Percentiles rank a stretch among this genome's conserved stretches.
These are phyloP conservation scores for Pseudohyphozyma bogoriensis DNA, from an alignment of 768 basidiomycete genomes.

Conservation along the genomic window DNA sequence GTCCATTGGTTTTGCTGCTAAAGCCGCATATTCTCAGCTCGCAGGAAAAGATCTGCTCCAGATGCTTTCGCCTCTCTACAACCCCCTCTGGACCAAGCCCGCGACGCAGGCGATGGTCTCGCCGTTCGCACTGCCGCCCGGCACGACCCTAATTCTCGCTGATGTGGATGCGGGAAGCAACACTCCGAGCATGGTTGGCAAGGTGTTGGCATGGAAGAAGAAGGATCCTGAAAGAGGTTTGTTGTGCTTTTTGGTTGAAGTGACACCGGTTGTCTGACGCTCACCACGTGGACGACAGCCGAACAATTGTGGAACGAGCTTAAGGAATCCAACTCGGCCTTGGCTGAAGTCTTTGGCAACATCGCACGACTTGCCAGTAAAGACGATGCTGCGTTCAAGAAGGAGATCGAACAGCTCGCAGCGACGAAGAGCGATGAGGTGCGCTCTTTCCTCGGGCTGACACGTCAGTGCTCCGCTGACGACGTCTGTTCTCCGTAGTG, in stretches of 20 bases:
- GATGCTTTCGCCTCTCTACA: slow-evolving; percentile 51
- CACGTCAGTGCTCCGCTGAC: neutral
- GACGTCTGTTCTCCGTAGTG: neutral
- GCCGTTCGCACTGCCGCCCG: slow-evolving; percentile 71
- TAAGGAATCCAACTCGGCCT: neutral
- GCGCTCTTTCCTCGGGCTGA: neutral
- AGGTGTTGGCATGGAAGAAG: slow-evolving; percentile 81
- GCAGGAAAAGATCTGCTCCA: slow-evolving; percentile 41
- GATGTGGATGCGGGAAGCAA: slow-evolving; percentile 95
- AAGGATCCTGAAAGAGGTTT: slow-evolving; percentile 48
- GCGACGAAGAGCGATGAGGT: slow-evolving; percentile 1
- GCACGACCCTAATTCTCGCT: slow-evolving; percentile 74
- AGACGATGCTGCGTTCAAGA: slow-evolving; percentile 1
- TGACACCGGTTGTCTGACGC: too few species aligned
- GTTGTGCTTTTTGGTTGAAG: neutral
- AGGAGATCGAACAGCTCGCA: neutral
- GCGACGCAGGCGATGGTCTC: slow-evolving; percentile 39
- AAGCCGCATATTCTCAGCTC: too few species aligned
- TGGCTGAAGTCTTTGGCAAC: slow-evolving; percentile 4
- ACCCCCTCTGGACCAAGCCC: slow-evolving; percentile 60
- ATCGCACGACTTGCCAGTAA: slow-evolving; percentile 7
- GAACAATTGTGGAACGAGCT: neutral
- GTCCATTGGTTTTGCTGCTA: too few species aligned
- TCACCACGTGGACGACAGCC: neutral
- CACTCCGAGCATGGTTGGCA: slow-evolving; percentile 83